Conservation (phyloP, 371 early-diverging fungal species). For the Fennellomyces sp. region DNA sequence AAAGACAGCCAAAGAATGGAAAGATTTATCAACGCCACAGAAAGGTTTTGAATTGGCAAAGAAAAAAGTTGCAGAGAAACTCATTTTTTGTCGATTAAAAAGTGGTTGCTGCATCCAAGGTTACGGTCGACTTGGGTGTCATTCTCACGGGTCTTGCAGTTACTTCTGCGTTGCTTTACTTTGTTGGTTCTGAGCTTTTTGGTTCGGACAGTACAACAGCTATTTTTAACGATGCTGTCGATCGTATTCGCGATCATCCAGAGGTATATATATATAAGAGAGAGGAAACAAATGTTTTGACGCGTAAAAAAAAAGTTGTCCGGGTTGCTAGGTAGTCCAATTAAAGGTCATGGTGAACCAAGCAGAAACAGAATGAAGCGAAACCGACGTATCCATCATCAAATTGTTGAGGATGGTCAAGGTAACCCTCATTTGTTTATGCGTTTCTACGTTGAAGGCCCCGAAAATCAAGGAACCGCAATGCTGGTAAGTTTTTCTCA, state of each 20-base stretch:
- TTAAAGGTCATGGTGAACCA: conserved; percentile 52
- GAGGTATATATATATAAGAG: conserved; percentile 17
- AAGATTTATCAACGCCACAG: conserved; percentile 42
- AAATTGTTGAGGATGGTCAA: conserved; percentile 43
- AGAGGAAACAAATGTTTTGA: not conserved
- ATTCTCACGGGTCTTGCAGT: conserved; percentile 39
- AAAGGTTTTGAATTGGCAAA: conserved; percentile 29
- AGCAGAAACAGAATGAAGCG: conserved; percentile 41
- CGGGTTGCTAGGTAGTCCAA: conserved; percentile 31
- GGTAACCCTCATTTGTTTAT: conserved; percentile 50
- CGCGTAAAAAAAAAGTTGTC: conserved; percentile 14
- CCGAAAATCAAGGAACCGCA: conserved; percentile 43
- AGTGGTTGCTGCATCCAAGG: conserved; percentile 48
- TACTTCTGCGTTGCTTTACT: conserved; percentile 37
- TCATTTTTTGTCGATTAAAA: conserved; percentile 2
- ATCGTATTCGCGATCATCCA: conserved; percentile 34
- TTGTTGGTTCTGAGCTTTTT: conserved; percentile 39
- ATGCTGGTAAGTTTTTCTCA: conserved; percentile 21
- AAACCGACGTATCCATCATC: conserved; percentile 43
- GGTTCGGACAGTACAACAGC: conserved; percentile 41
- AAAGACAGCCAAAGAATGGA: conserved; percentile 43
- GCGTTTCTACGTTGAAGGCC: conserved; percentile 56
- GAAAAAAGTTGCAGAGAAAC: not conserved
- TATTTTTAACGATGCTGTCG: conserved; percentile 48
- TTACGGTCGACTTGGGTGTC: conserved; percentile 39